Evolutionary conservation across 495 filamentous ascomycete genomes (phyloP).

Genomic region (Penicillium chermesinum): DNA sequence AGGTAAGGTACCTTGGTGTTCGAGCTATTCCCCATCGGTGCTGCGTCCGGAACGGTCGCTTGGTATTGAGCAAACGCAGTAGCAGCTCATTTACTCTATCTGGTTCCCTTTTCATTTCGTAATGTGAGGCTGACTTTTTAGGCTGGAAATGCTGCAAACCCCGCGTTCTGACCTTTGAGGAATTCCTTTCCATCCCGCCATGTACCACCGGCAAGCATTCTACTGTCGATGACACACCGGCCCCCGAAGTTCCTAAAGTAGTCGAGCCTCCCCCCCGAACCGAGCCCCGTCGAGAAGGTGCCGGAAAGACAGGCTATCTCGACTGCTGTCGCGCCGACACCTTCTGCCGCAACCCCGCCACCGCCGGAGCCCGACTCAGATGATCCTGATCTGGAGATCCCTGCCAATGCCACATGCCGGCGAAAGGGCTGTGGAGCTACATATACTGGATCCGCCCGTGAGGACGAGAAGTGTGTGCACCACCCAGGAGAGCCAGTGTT

Average conservation of each 20-base stretch:
- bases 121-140: constrained; percentile 28
- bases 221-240: constrained; percentile 70
- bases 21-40: constrained; percentile 14
- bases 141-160: constrained; percentile 99
- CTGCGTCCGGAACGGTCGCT: background rate
- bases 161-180: constrained; percentile 95
- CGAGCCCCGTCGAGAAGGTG: constrained; percentile 18
- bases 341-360: constrained; percentile 56
- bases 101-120: background rate
- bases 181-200: constrained; percentile 90
- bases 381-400: constrained; percentile 65
- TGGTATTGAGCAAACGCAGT: background rate
- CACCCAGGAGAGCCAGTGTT: constrained; percentile 88
- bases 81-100: background rate
- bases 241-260: constrained; percentile 44
- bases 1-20: constrained; percentile 58
- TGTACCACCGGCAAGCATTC: constrained; percentile 95
- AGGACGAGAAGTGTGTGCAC: constrained; percentile 75
- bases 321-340: constrained; percentile 49
- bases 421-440: constrained; percentile 63
- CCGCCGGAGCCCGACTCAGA: constrained; percentile 82
- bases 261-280: constrained; percentile 28
- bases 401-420: constrained; percentile 68
- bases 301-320: constrained; percentile 37
- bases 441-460: constrained; percentile 58